Evolutionary conservation across 805 yeast genomes (phyloP).

Genomic region (Yarrowia sp.): DNA sequence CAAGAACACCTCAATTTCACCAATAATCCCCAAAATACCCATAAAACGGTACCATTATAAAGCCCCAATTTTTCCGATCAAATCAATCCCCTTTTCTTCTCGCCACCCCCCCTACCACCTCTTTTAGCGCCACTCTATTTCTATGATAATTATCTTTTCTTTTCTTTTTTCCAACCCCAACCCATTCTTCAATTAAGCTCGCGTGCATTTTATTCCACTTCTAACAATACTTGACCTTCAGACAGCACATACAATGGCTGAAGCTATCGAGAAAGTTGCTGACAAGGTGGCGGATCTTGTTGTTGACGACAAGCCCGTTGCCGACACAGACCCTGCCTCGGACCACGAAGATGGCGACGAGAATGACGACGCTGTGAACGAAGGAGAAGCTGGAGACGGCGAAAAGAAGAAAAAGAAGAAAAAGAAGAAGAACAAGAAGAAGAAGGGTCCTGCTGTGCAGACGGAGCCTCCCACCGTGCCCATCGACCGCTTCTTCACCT

Average conservation of each 20-base stretch:
- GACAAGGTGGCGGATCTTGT: slow-evolving; percentile 26
- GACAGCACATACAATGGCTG: slow-evolving; percentile 13
- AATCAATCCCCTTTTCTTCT: too few relatives aligned
- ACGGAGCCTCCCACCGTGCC: slow-evolving; percentile 53
- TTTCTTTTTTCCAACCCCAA: background rate
- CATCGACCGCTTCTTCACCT: slow-evolving; percentile 65
- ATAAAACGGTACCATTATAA: too few relatives aligned
- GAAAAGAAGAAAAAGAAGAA: slow-evolving; percentile 52
- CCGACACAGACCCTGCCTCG: slow-evolving; percentile 26
- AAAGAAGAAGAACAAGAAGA: slow-evolving; percentile 49
- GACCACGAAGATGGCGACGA: slow-evolving; percentile 37
- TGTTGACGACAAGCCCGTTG: slow-evolving; percentile 18
- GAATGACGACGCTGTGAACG: slow-evolving; percentile 37
- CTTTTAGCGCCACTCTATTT: too few relatives aligned
- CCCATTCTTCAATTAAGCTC: background rate
- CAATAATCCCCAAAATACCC: too few relatives aligned
- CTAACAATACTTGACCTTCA: too few relatives aligned
- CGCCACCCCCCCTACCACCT: too few relatives aligned
- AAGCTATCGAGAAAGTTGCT: background rate
- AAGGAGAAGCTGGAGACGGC: slow-evolving; percentile 30
- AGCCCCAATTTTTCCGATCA: too few relatives aligned
- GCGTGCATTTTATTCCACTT: background rate
- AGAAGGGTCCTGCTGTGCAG: slow-evolving; percentile 48
- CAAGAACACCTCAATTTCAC: too few relatives aligned
- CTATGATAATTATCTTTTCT: too few relatives aligned